Evolutionary conservation across 176 grass and related monocot species (phyloP), one percentile per base, ranked within the genome.

Genomic region (Hordeum marinum): DNA sequence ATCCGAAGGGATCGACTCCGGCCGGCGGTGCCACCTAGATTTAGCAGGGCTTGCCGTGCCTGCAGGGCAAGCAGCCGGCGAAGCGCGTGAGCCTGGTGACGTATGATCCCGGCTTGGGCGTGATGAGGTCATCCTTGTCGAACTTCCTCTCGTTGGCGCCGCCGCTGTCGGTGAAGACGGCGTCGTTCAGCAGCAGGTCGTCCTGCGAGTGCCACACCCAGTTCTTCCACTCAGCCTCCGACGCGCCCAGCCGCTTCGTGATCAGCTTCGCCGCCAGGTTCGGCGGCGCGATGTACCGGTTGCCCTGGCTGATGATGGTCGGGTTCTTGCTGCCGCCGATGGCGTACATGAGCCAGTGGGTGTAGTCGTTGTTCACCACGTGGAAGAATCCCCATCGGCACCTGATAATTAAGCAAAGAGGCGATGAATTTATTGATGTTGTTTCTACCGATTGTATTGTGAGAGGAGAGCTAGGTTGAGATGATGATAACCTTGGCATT

Each of bases 371-470:
- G 94, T 94, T 97, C 11, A 97, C 90, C 3, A 97, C 92, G 70
- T 94, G 94, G 92, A 92, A 90, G 85, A 97, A 97, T 7, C 94
- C 94, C 92, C 92, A 97, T 12, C 92, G 87, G 72, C 94, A 97
- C 26, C 94, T 97, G 26, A 31, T 57, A 4, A 48, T 20, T 1
- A 29, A 10, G 71, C 71, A 72, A 72, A 15, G 39, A 79, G 5
- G 39, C 39, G 21, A 64, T 6, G 9, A 45, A 45, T 15, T 13
- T n/a, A 29, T 77, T 20, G 23, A 21, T 81, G 9, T n/a, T 17
- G 37, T 39, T 39, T 39, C 37, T 41, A 25, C 11, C 8, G 24
- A 3, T 27, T 24, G 66, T 35, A 62, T 31, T 29, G 29, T 14
- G 11, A 82, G n/a, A 42, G 27, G 26, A 68, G 1, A 74, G 15